These are phyloP conservation scores for Pseudocohnilembus persalinus DNA, from an alignment of 169 alveolate species.

Conservation along the genomic window DNA sequence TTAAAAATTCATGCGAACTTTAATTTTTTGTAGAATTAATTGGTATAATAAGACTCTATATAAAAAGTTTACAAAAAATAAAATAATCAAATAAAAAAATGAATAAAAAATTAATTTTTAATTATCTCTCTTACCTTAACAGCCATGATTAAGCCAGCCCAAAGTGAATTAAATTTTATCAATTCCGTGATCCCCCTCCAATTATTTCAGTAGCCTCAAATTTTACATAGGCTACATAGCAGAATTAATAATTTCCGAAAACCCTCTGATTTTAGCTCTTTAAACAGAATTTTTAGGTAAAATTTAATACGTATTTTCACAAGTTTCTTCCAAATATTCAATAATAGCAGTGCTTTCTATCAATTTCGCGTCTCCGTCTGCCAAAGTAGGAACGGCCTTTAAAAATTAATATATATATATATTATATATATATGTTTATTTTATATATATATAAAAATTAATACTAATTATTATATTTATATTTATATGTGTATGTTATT, in stretches of 20 bases:
- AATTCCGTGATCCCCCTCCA: slow-evolving; percentile 36
- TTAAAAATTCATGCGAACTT: too few species aligned
- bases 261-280: slow-evolving; percentile 55
- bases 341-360: slow-evolving; percentile 61
- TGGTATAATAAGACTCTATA: too few species aligned
- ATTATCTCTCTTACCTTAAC: slow-evolving; percentile 25
- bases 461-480: too few species aligned
- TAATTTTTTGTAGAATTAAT: too few species aligned
- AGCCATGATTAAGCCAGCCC: slow-evolving; percentile 47
- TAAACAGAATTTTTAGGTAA: slow-evolving; percentile 53
- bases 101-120: neutral
- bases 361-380: slow-evolving; percentile 46
- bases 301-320: slow-evolving; percentile 43
- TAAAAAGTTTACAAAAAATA: too few species aligned
- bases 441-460: too few species aligned
- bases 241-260: slow-evolving; percentile 59
- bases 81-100: too few species aligned
- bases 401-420: neutral
- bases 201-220: slow-evolving; percentile 39
- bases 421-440: too few species aligned
- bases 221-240: slow-evolving; percentile 70
- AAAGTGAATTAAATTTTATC: slow-evolving; percentile 54
- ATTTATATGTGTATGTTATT: too few species aligned
- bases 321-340: slow-evolving; percentile 68
- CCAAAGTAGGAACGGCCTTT: slow-evolving; percentile 52